Conservation (phyloP, 1,284 basidiomycete genomes). For the Lignosus rhinocerotis region DNA sequence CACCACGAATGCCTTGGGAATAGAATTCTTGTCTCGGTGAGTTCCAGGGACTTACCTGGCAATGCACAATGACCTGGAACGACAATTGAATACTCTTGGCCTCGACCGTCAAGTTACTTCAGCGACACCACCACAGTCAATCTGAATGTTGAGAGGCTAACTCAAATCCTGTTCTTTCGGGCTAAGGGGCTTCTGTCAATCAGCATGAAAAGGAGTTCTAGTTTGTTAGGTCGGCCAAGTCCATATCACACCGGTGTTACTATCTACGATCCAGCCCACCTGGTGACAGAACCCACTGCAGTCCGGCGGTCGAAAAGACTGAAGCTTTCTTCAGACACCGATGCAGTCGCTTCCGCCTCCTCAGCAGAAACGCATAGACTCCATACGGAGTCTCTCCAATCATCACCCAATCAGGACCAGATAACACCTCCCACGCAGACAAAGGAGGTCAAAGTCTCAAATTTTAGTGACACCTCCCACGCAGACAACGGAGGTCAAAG, state of each 20-base stretch:
- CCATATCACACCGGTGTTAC: constrained; percentile 19
- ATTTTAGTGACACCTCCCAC: not conserved
- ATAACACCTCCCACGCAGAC: not conserved
- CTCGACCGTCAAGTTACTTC: no score
- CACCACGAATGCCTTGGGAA: constrained; percentile 37
- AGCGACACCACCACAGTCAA: no score
- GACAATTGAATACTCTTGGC: no score
- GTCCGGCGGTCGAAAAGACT: constrained; percentile 17
- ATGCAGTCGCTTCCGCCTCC: not conserved
- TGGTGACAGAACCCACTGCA: not conserved
- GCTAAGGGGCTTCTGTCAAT: not conserved
- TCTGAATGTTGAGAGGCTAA: no score
- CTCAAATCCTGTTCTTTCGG: no score
- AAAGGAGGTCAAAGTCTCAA: not conserved
- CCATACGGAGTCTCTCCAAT: not conserved
- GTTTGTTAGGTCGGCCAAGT: constrained; percentile 11
- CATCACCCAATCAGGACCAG: no score
- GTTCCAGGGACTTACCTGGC: no score
- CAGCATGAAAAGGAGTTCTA: constrained; percentile 16
- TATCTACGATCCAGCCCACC: constrained; percentile 13
- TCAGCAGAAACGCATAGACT: not conserved
- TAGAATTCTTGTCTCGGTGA: no score
- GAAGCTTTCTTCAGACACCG: constrained; percentile 1
- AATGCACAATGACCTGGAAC: no score
- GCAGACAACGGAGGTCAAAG: not conserved